These are phyloP conservation scores for Xerocomus minutiporus DNA, from an alignment of 1,284 basidiomycete species.

Conservation along the genomic window DNA sequence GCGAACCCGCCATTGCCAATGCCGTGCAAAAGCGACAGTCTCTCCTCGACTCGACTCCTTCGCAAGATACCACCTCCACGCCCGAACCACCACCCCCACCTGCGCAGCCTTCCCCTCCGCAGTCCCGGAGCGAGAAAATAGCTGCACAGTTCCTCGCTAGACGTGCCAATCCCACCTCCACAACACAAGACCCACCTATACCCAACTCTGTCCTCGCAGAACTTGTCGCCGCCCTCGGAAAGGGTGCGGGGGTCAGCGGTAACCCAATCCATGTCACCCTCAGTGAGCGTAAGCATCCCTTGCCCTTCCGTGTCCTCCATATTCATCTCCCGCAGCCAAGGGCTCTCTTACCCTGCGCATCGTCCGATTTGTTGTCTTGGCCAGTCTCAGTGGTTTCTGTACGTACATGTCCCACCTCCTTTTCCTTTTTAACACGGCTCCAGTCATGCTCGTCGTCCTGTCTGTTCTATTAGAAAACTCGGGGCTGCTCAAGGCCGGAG, in stretches of 20 bases:
- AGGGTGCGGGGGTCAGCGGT: conserved; percentile 42
- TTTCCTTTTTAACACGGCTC: conserved; percentile 3
- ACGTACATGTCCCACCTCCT: conserved; percentile 22
- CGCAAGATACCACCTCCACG: conserved; percentile 14
- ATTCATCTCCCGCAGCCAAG: conserved; percentile 44
- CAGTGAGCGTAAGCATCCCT: conserved; percentile 60
- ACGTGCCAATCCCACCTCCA: conserved; percentile 17
- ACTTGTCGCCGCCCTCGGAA: conserved; percentile 38
- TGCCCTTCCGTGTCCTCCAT: background rate
- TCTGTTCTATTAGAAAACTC: conserved; percentile 90
- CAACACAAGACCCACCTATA: conserved; percentile 17
- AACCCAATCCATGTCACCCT: conserved; percentile 76
- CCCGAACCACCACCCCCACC: conserved; percentile 20
- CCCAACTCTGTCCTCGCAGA: conserved; percentile 39
- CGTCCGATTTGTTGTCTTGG: conserved; percentile 55
- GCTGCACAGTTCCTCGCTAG: conserved; percentile 54
- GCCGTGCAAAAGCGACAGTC: conserved; percentile 66
- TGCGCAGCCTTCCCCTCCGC: conserved; percentile 16
- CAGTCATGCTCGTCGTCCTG: conserved; percentile 77
- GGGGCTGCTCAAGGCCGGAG: conserved; percentile 84
- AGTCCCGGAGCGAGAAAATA: conserved; percentile 46
- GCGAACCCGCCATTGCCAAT: conserved; percentile 52
- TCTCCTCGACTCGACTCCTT: conserved; percentile 41
- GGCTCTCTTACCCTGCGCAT: conserved; percentile 61
- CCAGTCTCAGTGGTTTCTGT: conserved; percentile 51